Conservation (phyloP, 2,329 filamentous ascomycete genomes). For the Ambrosiella cleistominuta region DNA sequence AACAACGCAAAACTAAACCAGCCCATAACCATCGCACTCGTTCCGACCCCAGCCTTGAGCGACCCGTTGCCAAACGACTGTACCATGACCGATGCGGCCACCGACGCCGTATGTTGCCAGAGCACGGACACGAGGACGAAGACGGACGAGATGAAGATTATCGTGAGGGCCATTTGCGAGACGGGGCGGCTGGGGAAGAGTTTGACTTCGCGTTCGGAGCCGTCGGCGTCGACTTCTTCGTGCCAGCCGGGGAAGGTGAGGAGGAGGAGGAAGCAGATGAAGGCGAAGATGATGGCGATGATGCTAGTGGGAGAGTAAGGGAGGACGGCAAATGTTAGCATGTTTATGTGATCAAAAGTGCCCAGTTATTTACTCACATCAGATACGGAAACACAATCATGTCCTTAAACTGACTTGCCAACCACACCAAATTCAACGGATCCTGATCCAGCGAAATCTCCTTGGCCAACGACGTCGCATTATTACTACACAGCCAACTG, state of each 20-base stretch:
- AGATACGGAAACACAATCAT: constrained; percentile 96
- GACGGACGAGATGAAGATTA: constrained; percentile 66
- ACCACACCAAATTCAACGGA: constrained; percentile 91
- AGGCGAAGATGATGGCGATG: constrained; percentile 93
- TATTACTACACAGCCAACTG: constrained; percentile 89
- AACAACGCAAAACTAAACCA: constrained; percentile 93
- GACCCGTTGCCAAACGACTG: constrained; percentile 85
- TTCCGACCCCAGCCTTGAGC: constrained; percentile 75
- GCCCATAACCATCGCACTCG: constrained; percentile 85
- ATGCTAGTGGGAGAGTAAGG: constrained; percentile 41
- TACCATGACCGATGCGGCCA: constrained; percentile 82
- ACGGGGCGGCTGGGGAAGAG: constrained; percentile 85
- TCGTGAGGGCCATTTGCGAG: constrained; percentile 78
- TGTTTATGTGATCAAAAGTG: background rate
- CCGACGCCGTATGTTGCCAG: constrained; percentile 91
- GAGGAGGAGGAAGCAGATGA: constrained; percentile 84
- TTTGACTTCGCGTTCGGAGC: constrained; percentile 78
- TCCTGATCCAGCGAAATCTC: constrained; percentile 83
- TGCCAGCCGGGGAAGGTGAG: constrained; percentile 97
- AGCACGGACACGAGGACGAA: constrained; percentile 59
- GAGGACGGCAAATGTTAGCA: background rate
- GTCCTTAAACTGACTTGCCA: constrained; percentile 93
- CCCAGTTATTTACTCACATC: constrained; percentile 41
- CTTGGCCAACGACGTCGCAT: constrained; percentile 81
- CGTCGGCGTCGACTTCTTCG: constrained; percentile 54